phyloP scores from a whole-genome alignment of 176 grass and related monocot species.

The Oryza glaberrima region DNA sequence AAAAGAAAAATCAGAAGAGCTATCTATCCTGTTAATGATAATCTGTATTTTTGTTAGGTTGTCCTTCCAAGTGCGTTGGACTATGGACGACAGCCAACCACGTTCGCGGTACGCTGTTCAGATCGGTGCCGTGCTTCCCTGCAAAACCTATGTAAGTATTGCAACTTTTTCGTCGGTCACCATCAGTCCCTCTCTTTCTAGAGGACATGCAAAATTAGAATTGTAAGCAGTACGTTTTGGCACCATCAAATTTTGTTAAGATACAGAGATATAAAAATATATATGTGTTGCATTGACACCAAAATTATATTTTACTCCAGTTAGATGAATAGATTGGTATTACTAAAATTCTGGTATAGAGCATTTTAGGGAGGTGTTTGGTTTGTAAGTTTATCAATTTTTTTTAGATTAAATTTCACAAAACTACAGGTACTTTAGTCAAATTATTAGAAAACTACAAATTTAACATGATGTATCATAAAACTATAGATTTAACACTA shows the following conservation, averaged over 20 bases:
- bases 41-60: neutral
- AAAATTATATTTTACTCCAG: neutral
- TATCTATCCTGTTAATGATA: neutral
- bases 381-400: neutral
- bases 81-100: slow-evolving; percentile 19
- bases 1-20: too few relatives aligned
- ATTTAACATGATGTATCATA: too few relatives aligned
- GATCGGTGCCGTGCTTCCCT: neutral
- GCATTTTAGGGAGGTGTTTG: neutral
- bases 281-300: neutral
- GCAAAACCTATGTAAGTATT: neutral
- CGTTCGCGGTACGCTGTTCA: neutral
- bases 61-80: neutral
- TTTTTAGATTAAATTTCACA: too few relatives aligned
- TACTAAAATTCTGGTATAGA: neutral
- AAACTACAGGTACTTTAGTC: too few relatives aligned
- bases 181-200: neutral
- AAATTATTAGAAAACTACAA: too few relatives aligned
- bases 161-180: neutral
- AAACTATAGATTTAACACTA: too few relatives aligned
- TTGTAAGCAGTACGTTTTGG: neutral
- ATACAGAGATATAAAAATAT: neutral
- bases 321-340: neutral
- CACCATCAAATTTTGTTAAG: neutral
- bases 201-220: neutral